Evolutionary conservation across 176 grass and related monocot species (phyloP).

Genomic region (Avena sativa): DNA sequence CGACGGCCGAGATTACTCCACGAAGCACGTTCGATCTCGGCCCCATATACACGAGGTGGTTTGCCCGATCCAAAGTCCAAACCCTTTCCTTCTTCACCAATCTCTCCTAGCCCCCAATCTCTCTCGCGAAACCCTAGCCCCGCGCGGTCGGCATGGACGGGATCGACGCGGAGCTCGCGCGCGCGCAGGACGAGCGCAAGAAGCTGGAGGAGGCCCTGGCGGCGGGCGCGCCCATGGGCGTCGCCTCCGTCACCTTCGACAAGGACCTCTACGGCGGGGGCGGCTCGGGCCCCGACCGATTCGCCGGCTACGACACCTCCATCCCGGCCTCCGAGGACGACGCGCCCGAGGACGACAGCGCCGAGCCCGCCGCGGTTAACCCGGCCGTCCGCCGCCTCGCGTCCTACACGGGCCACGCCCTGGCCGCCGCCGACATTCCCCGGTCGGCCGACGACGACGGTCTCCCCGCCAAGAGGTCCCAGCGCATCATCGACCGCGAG

Average conservation of each 20-base stretch:
- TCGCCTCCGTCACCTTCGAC: slow-evolving; percentile 88
- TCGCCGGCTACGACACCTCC: slow-evolving; percentile 87
- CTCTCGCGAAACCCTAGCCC: slow-evolving; percentile 8
- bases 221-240: slow-evolving; percentile 46
- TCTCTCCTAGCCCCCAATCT: not conserved
- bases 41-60: slow-evolving; percentile 28
- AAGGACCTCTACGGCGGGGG: slow-evolving; percentile 86
- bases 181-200: slow-evolving; percentile 82
- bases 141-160: slow-evolving; percentile 60
- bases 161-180: slow-evolving; percentile 75
- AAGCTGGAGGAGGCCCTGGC: slow-evolving; percentile 80
- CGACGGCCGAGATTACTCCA: not conserved
- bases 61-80: not conserved
- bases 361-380: slow-evolving; percentile 37
- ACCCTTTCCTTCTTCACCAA: not conserved
- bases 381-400: slow-evolving; percentile 70
- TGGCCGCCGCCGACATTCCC: slow-evolving; percentile 72
- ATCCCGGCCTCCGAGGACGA: slow-evolving; percentile 90
- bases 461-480: slow-evolving; percentile 56
- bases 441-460: slow-evolving; percentile 69
- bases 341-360: slow-evolving; percentile 50
- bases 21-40: not conserved
- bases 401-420: slow-evolving; percentile 73
- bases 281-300: slow-evolving; percentile 72
- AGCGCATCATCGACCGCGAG: slow-evolving; percentile 90